Base-by-base conservation (phyloP, 2,329 filamentous ascomycete species). In the Pseudogymnoascus sp. region DNA sequence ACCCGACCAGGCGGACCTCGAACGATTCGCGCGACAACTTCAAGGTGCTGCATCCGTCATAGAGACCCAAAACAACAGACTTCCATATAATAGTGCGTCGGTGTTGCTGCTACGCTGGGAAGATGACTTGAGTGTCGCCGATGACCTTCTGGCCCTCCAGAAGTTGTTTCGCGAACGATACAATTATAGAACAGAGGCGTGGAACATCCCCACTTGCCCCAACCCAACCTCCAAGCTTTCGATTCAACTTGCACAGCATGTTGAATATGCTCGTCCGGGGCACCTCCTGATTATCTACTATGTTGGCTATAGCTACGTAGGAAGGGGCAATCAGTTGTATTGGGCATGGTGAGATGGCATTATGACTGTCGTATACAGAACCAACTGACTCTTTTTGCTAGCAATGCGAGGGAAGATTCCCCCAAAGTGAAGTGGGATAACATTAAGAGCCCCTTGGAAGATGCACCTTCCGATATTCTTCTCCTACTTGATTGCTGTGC, bases 21-120 rank as follows among this genome's bases (percentile, higher is more conserved):
- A 87, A 73, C 80, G 83, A 61, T 87, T 87, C 70, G 85, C 84
- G 64, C 80, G 84, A 55, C 85, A 88, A 74, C 79, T 88, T 48
- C 85, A 88, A 71, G 85, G 87, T 79, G 85, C 84, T 59, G 84
- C 85, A 66, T 86, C 86, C 80, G 77, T 86, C 68, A 86, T 88
- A 67, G 83, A 86, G 71, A 80, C 82, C 65, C 84, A 86, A 73
- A 83, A 82, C 51, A 82, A 86, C 69, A 80, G 79, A 63, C 78
- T 79, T 2, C 79, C 80, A 25, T 86, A 88, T 66, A 79, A 76
- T 15, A 80, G 79, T 62, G 84, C 84, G 12, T 86, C 84, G 3
- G 84, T 85, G 9, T 73, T 88, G 35, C 73, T 88, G 58, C 67
- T 88, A 63, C 78, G 81, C 62, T 88, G 85, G 85, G 83, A 87